A percentile compares a stretch with the other conserved stretches of the same genome.
Conservation (phyloP, 371 early-diverging fungal genomes). For the Mucor saturninus region DNA sequence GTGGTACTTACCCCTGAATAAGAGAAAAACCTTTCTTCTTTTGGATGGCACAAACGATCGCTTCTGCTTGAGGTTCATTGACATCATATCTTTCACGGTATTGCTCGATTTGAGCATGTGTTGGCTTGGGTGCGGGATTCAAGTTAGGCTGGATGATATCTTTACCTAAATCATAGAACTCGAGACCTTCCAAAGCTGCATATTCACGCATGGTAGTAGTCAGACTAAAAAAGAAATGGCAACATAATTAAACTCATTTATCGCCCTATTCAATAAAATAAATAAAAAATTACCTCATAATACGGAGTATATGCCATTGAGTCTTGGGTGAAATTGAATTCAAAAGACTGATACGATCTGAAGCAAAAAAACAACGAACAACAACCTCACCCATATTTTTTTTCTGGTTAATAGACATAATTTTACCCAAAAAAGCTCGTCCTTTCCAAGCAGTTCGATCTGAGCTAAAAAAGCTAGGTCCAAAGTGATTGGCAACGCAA, state of each 20-base stretch:
- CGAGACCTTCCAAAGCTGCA: constrained; percentile 71
- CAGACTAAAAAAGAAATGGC: constrained; percentile 44
- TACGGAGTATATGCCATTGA: constrained; percentile 37
- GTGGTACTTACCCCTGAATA: constrained; percentile 79
- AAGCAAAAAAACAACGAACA: constrained; percentile 53
- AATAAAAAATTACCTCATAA: constrained; percentile 32
- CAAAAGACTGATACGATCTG: constrained; percentile 43
- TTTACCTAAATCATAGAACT: constrained; percentile 62
- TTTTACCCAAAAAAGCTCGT: constrained; percentile 64
- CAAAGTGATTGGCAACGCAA: constrained; percentile 53
- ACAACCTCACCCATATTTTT: constrained; percentile 54
- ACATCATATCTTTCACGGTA: constrained; percentile 71
- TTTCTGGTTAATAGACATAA: constrained; percentile 48
- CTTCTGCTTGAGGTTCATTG: constrained; percentile 90
- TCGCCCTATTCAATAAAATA: background rate
- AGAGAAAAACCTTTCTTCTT: constrained; percentile 80
- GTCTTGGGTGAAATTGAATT: constrained; percentile 54
- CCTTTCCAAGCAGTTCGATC: constrained; percentile 31
- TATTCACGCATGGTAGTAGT: constrained; percentile 89
- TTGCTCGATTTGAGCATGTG: constrained; percentile 37
- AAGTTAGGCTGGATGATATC: constrained; percentile 70
- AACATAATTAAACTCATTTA: background rate
- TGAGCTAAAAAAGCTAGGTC: constrained; percentile 39
- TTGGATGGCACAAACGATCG: constrained; percentile 75
- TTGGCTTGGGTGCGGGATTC: constrained; percentile 28